Conservation (phyloP, 2,329 filamentous ascomycete species). For the Sporothrix humicola region DNA sequence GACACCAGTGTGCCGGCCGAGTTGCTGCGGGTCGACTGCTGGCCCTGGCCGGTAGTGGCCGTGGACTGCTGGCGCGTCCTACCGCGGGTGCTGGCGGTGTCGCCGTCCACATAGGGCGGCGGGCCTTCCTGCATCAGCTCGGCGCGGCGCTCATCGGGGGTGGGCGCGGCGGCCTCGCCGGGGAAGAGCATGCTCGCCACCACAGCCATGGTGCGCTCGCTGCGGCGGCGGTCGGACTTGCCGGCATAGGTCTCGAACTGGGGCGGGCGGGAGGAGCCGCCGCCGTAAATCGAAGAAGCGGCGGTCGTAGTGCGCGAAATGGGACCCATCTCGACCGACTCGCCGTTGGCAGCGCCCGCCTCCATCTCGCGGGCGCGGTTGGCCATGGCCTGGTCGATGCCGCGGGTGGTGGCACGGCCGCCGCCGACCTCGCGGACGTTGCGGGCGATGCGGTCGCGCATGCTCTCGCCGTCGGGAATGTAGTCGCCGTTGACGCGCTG, state of each 20-base stretch:
- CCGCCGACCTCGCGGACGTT: slow-evolving; percentile 63
- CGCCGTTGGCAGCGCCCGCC: slow-evolving; percentile 27
- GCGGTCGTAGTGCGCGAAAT: slow-evolving; percentile 38
- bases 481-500: slow-evolving; percentile 55
- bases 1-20: slow-evolving; percentile 57
- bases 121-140: slow-evolving; percentile 54
- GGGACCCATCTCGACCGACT: slow-evolving; percentile 44
- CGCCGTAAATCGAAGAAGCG: neutral
- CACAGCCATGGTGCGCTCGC: slow-evolving; percentile 52
- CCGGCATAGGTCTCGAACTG: slow-evolving; percentile 47
- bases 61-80: slow-evolving; percentile 34
- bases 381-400: slow-evolving; percentile 48
- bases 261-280: slow-evolving; percentile 38
- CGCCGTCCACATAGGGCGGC: slow-evolving; percentile 46
- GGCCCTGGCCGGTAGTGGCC: slow-evolving; percentile 31
- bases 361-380: slow-evolving; percentile 41
- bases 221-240: slow-evolving; percentile 52
- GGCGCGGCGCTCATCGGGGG: slow-evolving; percentile 45
- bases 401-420: slow-evolving; percentile 51
- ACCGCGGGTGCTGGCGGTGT: slow-evolving; percentile 38
- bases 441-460: slow-evolving; percentile 60
- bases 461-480: slow-evolving; percentile 46
- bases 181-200: slow-evolving; percentile 59
- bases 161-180: slow-evolving; percentile 40
- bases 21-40: slow-evolving; percentile 49